Evolutionary conservation across 2,329 filamentous ascomycete genomes (phyloP), one percentile per base, ranked within the genome.

Genomic region (Xylaria multiplex): DNA sequence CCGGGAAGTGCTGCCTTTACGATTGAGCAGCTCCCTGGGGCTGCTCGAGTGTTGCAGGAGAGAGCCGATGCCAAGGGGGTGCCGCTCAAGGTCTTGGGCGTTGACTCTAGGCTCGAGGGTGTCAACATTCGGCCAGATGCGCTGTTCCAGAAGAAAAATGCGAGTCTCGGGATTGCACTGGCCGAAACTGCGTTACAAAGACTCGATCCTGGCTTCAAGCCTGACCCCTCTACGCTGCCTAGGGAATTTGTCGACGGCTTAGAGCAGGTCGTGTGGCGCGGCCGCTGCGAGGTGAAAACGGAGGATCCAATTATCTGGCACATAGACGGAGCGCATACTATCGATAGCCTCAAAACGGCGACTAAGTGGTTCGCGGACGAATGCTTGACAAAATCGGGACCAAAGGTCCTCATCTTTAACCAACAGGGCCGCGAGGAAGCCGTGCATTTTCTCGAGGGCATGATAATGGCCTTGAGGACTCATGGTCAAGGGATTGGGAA

Each of bases 291-390:
- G 70, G 80, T 84, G 46, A 87, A 85, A 72, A 71, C 78, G 3
- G 85, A 88, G 67, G 82, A 81, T 2, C 74, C 75, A 2, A 81
- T 97, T 5, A 84, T 84, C 16, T 99, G 95, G 94, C 91, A 94
- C 75, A 87, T 99, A 22, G 96, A 99, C 75, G 94, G 96, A 8
- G 96, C 93, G 2, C 96, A 99, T 79, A 99, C 95, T 0, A 84
- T 91, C 3, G 95, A 98, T 76, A 97, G 93, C 76, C 90, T 99
- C 61, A 87, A 91, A 69, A 86, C 93, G 70, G 93, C 93, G 4
- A 90, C 90, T 0, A 86, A 87, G 68, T 97, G 94, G 94, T 98
- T 97, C 75, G 86, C 88, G 1, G 77, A 78, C 9, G 83, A 86
- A 72, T 81, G 72, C 46, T 69, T 64, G 9, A 60, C 68, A n/a